Evolutionary conservation across 1,284 basidiomycete species (phyloP), one percentile per base, ranked within the genome.

Genomic region (Melanopsichium pennsylvanicum): DNA sequence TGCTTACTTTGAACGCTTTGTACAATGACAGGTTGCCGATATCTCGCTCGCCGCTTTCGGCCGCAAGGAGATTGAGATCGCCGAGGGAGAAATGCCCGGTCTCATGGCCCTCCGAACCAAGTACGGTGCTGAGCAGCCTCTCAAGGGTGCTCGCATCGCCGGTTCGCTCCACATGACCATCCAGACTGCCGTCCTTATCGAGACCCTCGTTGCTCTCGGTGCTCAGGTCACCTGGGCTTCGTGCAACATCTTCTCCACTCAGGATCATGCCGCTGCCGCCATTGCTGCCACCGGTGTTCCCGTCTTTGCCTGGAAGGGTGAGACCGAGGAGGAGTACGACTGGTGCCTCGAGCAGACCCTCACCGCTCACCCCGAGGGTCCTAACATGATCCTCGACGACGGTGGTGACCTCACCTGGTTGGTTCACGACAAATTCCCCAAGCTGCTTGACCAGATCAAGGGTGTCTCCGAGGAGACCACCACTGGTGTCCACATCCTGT

Each of bases 321-420:
- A 99, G 86, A 96, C 94, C 56, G 96, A 98, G 83, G 95, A 97
- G 84, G 95, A 99, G 84, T 98, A 97, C 86, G 83, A 85, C 73
- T 99, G 96, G 95, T 82, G 81, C 73, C 93, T 98, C 76, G 93
- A 97, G 82, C 96, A 99, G 85, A 92, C 92, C 52, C 84, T 99
- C 73, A 83, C 87, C 75, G 92, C 89, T 16, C 93, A 93, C 86
- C 83, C 84, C 61, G 85, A 96, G 84, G 83, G 90, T 55, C 85
- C 96, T 81, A 99, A 99, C 89, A 91, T 99, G 93, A 98, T 99
- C 83, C 89, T 98, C 82, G 95, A 99, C 82, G 95, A 98, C 81
- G 95, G 96, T 80, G 96, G 96, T 83, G 96, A 99, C 82, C 87
- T 99, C 63, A 99, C 95, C 76, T 89, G 84, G 75, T 86, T 97